These are phyloP conservation scores for Cryptococcus sp. DNA, from an alignment of 1,284 basidiomycete genomes.

Conservation along the genomic window DNA sequence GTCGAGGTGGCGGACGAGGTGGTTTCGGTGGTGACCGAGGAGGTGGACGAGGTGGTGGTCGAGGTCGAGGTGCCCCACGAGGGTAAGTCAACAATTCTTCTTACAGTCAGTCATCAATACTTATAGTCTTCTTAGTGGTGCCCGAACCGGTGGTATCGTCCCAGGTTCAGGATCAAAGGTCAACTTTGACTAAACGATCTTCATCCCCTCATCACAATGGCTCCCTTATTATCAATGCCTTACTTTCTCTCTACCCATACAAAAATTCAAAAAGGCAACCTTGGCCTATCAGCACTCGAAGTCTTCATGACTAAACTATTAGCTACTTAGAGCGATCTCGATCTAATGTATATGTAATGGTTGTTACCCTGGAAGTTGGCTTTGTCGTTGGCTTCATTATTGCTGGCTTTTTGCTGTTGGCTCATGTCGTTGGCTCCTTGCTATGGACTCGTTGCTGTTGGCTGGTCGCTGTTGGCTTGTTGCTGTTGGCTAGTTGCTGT, in stretches of 20 bases:
- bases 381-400: too few relatives aligned
- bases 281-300: neutral
- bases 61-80: constrained; percentile 43
- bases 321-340: neutral
- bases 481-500: too few relatives aligned
- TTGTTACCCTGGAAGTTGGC: neutral
- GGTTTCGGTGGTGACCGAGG: constrained; percentile 48
- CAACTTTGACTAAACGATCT: constrained; percentile 58
- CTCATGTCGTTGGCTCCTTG: too few relatives aligned
- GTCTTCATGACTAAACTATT: neutral
- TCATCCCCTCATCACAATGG: neutral
- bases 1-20: constrained; percentile 21
- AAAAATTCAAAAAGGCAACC: neutral
- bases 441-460: too few relatives aligned
- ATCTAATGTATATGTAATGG: neutral
- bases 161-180: constrained; percentile 74
- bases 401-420: too few relatives aligned
- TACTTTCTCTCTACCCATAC: neutral
- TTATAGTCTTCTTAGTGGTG: constrained; percentile 31
- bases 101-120: neutral
- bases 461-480: too few relatives aligned
- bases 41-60: constrained; percentile 44
- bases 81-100: constrained; percentile 23
- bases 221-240: neutral
- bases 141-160: constrained; percentile 69